Evolutionary conservation across 1,139 yeast species (phyloP), one percentile per base, ranked within the genome.

Genomic region (Suhomyces panamericanus): DNA sequence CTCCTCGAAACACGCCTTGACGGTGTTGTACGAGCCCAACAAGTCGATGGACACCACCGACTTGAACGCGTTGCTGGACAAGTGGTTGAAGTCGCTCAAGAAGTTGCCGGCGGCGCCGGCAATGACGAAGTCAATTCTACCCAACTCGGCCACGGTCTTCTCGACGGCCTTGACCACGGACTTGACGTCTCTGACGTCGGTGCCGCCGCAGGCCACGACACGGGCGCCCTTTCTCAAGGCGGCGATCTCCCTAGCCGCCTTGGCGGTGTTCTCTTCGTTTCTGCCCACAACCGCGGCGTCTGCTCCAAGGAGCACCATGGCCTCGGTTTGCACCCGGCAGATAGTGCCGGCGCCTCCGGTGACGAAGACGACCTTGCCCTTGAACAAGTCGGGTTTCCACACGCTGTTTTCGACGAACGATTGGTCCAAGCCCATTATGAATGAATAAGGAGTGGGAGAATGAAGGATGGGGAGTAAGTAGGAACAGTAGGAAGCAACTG

Each of bases 1-100:
- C 46, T 60, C 49, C 35, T 52, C 54, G 38, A 59, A 62, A 9
- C 56, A 48, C 24, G 65, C 65, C 69, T 90, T 90, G 43, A 81
- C 87, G 2, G 96, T 87, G 64, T 90, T 90, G 70, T 74, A 89
- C 9, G 95, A 83, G 2, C 97, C 98, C 32, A 89, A 64, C 43
- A 90, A 69, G 63, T 91, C 98, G 51, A 91, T 60, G 39, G 52
- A 49, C 4, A 62, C 55, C 41, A 62, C 64, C 17, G 60, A 49
- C 51, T 57, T 57, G 56, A 62, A 62, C 4, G 64, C 65, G 43
- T 62, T 61, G 34, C 58, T 39, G 15, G 63, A 58, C 45, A 62
- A 55, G 47, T 62, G 65, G 53, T 62, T 60, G 52, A 60, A 62
- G 49, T 62, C 65, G 17, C 58, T 46, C 40, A 60, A 44, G 43